phyloP scores from a whole-genome alignment of 345 rosid species.

The Arabis alpina region DNA sequence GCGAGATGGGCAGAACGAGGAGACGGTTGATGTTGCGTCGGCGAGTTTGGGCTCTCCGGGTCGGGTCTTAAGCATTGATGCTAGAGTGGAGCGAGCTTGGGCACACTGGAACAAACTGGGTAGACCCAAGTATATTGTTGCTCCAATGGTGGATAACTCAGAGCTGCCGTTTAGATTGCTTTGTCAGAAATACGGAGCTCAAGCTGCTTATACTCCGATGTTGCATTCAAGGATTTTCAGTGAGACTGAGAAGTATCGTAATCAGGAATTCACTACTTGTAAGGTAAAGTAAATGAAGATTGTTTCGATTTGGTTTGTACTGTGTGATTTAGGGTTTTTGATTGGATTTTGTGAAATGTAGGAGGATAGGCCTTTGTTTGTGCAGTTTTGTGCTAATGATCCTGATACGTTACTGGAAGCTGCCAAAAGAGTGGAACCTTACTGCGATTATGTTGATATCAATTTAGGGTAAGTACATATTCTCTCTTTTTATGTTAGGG shows the following conservation, averaged over 20 bases:
- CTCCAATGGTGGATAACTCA: conserved; percentile 99
- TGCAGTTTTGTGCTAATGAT: conserved; percentile 96
- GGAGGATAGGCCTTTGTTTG: conserved; percentile 96
- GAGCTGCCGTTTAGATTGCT: conserved; percentile 97
- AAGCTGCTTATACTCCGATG: conserved; percentile 95
- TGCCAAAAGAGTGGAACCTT: conserved; percentile 75
- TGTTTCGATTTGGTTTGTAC: background rate
- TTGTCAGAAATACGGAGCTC: conserved; percentile 88
- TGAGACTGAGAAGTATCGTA: conserved; percentile 78
- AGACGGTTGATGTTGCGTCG: conserved; percentile 31
- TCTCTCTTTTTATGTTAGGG: background rate
- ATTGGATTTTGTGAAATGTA: conserved; percentile 39
- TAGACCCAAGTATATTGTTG: conserved; percentile 75
- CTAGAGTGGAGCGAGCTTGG: conserved; percentile 74
- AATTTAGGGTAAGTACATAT: conserved; percentile 71
- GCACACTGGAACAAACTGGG: conserved; percentile 82
- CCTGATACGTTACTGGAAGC: conserved; percentile 79
- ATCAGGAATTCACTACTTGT: conserved; percentile 85
- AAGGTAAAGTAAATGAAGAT: conserved; percentile 45
- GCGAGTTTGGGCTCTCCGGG: conserved; percentile 37
- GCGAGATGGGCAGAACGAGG: conserved; percentile 24
- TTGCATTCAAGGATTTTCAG: conserved; percentile 85
- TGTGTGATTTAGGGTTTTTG: conserved; percentile 6
- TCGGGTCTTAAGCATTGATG: conserved; percentile 47
- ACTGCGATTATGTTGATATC: conserved; percentile 91